Conservation (phyloP, 306 rosid genomes). For the Spatholobus suberectus region DNA sequence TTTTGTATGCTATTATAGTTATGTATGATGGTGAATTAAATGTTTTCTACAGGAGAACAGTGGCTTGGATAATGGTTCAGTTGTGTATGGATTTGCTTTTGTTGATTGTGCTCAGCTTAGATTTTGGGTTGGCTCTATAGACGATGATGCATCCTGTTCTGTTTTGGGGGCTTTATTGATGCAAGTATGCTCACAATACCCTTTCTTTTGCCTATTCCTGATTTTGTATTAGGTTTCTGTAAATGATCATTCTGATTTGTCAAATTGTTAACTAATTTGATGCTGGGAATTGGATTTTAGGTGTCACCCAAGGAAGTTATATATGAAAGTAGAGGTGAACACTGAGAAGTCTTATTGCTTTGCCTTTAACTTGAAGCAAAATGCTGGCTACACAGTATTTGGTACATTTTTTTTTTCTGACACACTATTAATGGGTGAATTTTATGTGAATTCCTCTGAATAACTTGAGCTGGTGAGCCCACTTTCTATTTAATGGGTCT, state of each 20-base stretch:
- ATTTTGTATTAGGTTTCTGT: slow-evolving; percentile 25
- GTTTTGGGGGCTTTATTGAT: slow-evolving; percentile 89
- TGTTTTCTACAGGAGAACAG: slow-evolving; percentile 56
- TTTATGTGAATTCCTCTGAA: not conserved
- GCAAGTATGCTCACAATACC: slow-evolving; percentile 65
- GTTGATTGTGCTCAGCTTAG: slow-evolving; percentile 92
- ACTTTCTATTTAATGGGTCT: not conserved
- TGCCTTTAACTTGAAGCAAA: slow-evolving; percentile 22
- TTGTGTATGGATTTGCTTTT: slow-evolving; percentile 86
- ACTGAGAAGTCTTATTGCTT: slow-evolving; percentile 15
- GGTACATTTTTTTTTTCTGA: not conserved
- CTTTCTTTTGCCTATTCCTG: slow-evolving; percentile 34
- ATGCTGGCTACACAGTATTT: not conserved
- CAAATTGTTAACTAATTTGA: slow-evolving; percentile 37
- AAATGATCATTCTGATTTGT: slow-evolving; percentile 24
- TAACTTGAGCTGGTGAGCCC: not conserved
- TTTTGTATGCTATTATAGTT: not conserved
- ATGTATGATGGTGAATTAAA: slow-evolving; percentile 23
- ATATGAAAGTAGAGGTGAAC: slow-evolving; percentile 78
- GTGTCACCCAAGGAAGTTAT: slow-evolving; percentile 94
- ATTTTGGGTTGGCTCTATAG: slow-evolving; percentile 87
- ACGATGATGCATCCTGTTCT: slow-evolving; percentile 85
- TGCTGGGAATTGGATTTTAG: slow-evolving; percentile 54
- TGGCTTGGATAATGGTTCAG: slow-evolving; percentile 66
- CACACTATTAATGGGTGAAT: not conserved